These are phyloP conservation scores for Prunus fruticosa DNA, from an alignment of 306 rosid genomes.

Conservation along the genomic window DNA sequence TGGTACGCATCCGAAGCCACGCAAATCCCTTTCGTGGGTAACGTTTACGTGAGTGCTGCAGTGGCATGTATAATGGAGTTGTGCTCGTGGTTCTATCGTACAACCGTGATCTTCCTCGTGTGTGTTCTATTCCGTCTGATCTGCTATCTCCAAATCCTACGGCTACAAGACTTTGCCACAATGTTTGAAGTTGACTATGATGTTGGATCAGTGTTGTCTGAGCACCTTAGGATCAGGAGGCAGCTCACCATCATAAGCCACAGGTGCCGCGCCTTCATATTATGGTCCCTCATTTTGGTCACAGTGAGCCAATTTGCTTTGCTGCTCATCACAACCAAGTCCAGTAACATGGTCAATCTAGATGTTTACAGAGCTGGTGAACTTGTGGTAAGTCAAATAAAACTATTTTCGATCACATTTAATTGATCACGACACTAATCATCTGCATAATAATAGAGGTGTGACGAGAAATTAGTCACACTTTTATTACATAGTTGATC, in stretches of 20 bases:
- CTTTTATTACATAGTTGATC: too few species aligned
- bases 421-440: too few species aligned
- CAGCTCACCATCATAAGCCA: constrained; percentile 88
- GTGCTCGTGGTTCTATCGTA: constrained; percentile 79
- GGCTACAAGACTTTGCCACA: constrained; percentile 65
- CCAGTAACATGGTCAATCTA: constrained; percentile 18
- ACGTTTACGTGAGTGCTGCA: constrained; percentile 55
- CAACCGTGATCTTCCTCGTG: constrained; percentile 64
- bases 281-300: constrained; percentile 49
- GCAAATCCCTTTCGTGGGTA: constrained; percentile 71
- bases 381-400: constrained; percentile 56
- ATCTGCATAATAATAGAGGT: too few species aligned
- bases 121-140: constrained; percentile 87
- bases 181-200: constrained; percentile 72
- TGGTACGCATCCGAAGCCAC: constrained; percentile 91
- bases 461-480: too few species aligned
- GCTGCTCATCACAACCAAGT: constrained; percentile 53
- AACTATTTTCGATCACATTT: too few species aligned
- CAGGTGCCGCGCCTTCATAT: constrained; percentile 65
- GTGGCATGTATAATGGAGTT: constrained; percentile 75
- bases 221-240: constrained; percentile 78
- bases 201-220: constrained; percentile 66
- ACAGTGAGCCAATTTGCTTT: constrained; percentile 76
- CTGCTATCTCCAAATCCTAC: constrained; percentile 84
- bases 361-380: constrained; percentile 60